Evolutionary conservation across 1,284 basidiomycete species (phyloP).

Genomic region (Schizopora paradoxa): DNA sequence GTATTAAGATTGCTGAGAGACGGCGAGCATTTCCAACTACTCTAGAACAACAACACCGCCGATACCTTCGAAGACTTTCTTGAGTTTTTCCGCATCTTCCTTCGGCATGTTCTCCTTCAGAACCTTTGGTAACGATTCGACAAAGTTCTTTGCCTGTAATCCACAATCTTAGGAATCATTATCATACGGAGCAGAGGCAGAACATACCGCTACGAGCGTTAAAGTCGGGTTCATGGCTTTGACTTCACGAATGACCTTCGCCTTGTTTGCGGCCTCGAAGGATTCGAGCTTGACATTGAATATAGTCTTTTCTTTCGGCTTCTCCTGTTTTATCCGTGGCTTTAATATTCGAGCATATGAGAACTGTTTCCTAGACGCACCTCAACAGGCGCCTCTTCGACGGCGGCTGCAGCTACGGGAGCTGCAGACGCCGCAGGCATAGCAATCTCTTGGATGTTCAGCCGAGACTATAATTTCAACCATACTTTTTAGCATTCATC

Average conservation of each 20-base stretch:
- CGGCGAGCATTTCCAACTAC: no score
- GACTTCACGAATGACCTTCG: constrained; percentile 97
- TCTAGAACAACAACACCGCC: constrained; percentile 87
- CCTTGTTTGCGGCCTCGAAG: constrained; percentile 86
- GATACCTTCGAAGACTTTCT: constrained; percentile 84
- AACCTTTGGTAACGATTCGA: constrained; percentile 90
- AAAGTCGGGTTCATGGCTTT: constrained; percentile 93
- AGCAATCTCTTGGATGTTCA: constrained; percentile 98
- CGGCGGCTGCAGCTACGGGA: constrained; percentile 50
- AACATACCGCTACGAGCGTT: constrained; percentile 89
- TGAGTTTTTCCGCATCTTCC: constrained; percentile 97
- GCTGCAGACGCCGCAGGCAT: constrained; percentile 78
- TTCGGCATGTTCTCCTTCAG: constrained; percentile 96
- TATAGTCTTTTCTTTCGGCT: constrained; percentile 98
- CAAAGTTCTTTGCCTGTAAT: constrained; percentile 97
- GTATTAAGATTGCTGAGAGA: no score
- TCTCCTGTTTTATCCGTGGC: constrained; percentile 52
- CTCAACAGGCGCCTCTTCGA: constrained; percentile 59
- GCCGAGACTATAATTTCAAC: constrained; percentile 56
- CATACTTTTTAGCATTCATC: constrained; percentile 1
- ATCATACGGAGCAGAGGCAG: constrained; percentile 2
- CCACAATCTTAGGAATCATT: constrained; percentile 13
- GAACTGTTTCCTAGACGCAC: constrained; percentile 31
- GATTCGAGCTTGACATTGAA: constrained; percentile 95
- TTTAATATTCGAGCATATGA: background rate